phyloP scores from a whole-genome alignment of 352 stramenopile genomes.

The Phytophthora fragariae region DNA sequence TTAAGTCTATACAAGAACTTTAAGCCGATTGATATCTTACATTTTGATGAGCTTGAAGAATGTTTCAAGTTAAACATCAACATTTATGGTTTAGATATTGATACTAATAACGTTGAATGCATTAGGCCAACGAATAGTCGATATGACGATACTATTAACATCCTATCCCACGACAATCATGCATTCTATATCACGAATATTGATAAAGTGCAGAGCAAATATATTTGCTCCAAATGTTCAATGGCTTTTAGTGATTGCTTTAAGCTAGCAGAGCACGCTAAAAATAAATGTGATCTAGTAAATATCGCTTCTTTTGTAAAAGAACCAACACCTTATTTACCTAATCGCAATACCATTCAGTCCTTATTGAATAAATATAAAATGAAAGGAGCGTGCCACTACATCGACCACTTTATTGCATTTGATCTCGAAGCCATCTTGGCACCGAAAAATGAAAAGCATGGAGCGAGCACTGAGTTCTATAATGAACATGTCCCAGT shows the following conservation, averaged over 20 bases:
- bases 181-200: not conserved
- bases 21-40: conserved; percentile 10
- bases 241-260: not conserved
- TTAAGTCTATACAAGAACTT: conserved; percentile 11
- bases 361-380: too few species aligned
- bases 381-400: too few species aligned
- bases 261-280: not conserved
- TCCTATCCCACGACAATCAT: too few species aligned
- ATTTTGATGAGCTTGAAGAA: conserved; percentile 19
- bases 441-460: too few species aligned
- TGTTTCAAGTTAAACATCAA: not conserved
- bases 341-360: too few species aligned
- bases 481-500: not conserved
- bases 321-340: not conserved
- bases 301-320: not conserved
- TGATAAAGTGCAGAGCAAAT: not conserved
- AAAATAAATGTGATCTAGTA: not conserved
- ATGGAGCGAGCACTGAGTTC: not conserved
- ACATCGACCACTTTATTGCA: not conserved
- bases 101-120: not conserved
- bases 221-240: not conserved
- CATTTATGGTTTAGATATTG: not conserved
- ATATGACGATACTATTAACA: too few species aligned
- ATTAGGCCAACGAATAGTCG: not conserved
- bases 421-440: not conserved